phyloP scores from a whole-genome alignment of 139 green algal species.

The Auxenochlorella protothecoides region DNA sequence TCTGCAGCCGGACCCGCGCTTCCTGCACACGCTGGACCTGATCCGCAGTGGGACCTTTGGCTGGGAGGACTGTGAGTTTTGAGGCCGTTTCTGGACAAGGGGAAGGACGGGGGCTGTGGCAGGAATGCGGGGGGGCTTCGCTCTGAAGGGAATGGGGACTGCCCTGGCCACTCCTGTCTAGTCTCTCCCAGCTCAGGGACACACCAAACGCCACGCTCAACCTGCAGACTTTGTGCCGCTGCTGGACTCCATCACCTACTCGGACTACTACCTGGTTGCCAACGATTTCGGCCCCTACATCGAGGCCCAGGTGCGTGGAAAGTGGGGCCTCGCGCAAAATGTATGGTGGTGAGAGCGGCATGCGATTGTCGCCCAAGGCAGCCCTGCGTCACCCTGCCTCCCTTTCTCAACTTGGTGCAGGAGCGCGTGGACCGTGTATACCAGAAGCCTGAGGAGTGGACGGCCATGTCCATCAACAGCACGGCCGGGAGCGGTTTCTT shows the following conservation, averaged over 20 bases:
- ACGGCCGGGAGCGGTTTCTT: conserved; percentile 87
- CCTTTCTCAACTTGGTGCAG: conserved; percentile 19
- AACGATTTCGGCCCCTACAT: conserved; percentile 95
- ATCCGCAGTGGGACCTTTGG: conserved; percentile 83
- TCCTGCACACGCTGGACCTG: conserved; percentile 62
- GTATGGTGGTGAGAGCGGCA: neutral
- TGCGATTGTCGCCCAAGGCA: neutral
- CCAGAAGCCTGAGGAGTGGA: conserved; percentile 59
- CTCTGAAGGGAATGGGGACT: too few species aligned
- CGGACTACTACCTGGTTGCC: conserved; percentile 93
- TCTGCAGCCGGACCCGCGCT: conserved; percentile 49
- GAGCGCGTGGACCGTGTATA: conserved; percentile 58
- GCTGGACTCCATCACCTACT: conserved; percentile 70
- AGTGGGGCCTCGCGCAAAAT: neutral
- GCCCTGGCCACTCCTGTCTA: too few species aligned
- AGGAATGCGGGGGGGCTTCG: too few species aligned
- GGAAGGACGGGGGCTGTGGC: too few species aligned
- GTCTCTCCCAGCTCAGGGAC: too few species aligned
- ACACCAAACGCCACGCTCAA: too few species aligned
- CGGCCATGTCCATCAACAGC: conserved; percentile 79
- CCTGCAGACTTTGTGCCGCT: conserved; percentile 71
- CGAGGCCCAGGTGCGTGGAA: conserved; percentile 51
- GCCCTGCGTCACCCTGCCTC: neutral
- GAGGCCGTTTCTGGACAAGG: too few species aligned
- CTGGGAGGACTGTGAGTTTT: conserved; percentile 69